Conservation (phyloP, 108 stramenopile species). For the Pseudonitzschia pungens region DNA sequence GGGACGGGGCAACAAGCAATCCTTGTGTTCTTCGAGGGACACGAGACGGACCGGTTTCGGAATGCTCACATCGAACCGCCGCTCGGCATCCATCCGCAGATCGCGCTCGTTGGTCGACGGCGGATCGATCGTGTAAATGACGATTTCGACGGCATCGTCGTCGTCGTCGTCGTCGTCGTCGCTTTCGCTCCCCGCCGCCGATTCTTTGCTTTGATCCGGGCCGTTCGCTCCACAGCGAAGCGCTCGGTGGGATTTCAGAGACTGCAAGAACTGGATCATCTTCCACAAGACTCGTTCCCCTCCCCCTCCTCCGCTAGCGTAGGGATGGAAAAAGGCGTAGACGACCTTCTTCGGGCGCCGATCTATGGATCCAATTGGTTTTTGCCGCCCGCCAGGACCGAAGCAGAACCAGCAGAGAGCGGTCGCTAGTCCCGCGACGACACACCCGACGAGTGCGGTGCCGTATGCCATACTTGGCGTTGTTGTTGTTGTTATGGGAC, state of each 20-base stretch:
- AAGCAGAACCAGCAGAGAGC: not conserved
- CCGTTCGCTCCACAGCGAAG: not conserved
- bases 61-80: constrained; percentile 36
- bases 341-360: not conserved
- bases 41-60: constrained; percentile 25
- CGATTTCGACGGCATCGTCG: constrained; percentile 29
- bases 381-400: not conserved
- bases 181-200: not conserved
- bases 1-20: constrained; percentile 25
- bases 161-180: constrained; percentile 19
- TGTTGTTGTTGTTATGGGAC: not conserved
- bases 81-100: constrained; percentile 33
- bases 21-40: constrained; percentile 32
- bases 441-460: not conserved
- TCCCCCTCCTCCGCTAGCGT: constrained; percentile 90
- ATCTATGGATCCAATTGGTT: not conserved
- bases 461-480: not conserved
- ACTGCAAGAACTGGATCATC: constrained; percentile 75
- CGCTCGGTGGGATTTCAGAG: constrained; percentile 31
- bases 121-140: constrained; percentile 89
- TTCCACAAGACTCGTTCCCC: constrained; percentile 99
- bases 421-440: not conserved
- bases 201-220: not conserved
- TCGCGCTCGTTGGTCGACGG: constrained; percentile 33
- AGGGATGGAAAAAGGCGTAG: constrained; percentile 85